A percentile compares a stretch with the other conserved stretches of the same genome.
phyloP scores from a whole-genome alignment of 495 filamentous ascomycete genomes.

The Aspergillus hancockii region DNA sequence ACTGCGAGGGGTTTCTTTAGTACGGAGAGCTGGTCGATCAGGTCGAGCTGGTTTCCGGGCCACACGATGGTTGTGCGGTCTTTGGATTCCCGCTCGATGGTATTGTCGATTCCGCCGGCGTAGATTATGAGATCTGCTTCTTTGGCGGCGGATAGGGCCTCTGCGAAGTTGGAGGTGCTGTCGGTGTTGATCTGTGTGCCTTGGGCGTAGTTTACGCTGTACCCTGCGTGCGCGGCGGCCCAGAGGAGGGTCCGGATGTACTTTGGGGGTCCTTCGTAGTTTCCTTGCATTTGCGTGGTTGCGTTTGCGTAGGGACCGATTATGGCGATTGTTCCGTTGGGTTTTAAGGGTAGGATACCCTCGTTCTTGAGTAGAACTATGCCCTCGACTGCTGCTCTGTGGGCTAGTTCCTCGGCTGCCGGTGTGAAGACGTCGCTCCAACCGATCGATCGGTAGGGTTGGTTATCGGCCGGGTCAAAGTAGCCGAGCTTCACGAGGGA shows the following conservation, averaged over 20 bases:
- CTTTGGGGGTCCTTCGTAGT: conserved; percentile 53
- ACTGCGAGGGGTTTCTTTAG: conserved; percentile 52
- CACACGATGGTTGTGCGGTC: conserved; percentile 53
- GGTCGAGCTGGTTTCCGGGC: conserved; percentile 50
- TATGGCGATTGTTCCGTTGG: conserved; percentile 52
- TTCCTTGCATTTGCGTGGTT: conserved; percentile 58
- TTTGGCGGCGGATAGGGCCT: conserved; percentile 42
- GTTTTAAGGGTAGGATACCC: conserved; percentile 55
- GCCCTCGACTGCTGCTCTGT: conserved; percentile 52
- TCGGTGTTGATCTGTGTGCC: conserved; percentile 41
- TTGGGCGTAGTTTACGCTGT: conserved; percentile 44
- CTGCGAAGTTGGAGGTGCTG: conserved; percentile 35
- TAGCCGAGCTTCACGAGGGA: conserved; percentile 54
- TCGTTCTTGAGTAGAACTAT: conserved; percentile 60
- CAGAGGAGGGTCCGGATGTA: conserved; percentile 50
- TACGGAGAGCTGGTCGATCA: conserved; percentile 48
- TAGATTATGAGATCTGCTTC: conserved; percentile 53
- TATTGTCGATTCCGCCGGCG: conserved; percentile 52
- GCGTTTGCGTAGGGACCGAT: conserved; percentile 56
- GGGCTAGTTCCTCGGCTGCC: conserved; percentile 47
- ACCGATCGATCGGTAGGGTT: conserved; percentile 34
- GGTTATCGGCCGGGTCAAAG: conserved; percentile 50
- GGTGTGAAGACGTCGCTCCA: conserved; percentile 44
- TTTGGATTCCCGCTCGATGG: conserved; percentile 47
- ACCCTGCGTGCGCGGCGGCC: conserved; percentile 45